Conservation (phyloP, 257 asterid genomes). For the Verbascum thapsus region DNA sequence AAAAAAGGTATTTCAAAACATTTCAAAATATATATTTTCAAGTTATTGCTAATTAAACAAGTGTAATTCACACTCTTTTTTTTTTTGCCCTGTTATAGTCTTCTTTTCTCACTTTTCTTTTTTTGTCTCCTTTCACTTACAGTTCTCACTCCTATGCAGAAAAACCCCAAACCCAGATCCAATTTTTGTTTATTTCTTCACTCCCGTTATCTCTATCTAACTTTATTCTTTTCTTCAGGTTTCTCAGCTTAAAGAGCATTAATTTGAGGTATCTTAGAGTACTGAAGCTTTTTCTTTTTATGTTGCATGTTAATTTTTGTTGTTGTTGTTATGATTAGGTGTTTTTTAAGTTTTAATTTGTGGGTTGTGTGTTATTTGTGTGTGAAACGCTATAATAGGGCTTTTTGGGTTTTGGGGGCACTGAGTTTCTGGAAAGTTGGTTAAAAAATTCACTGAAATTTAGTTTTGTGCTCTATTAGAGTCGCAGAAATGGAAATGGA, state of each 20-base stretch:
- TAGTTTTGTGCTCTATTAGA: conserved; percentile 13
- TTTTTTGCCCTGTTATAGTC: conserved; percentile 5
- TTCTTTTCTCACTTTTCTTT: conserved; percentile 27
- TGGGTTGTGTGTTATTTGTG: conserved; percentile 4
- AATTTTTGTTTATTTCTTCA: conserved; percentile 32
- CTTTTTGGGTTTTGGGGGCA: conserved; percentile 24
- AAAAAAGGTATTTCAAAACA: too few species aligned
- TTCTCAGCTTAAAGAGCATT: conserved; percentile 21
- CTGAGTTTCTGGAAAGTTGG: conserved; percentile 19
- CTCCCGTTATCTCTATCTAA: conserved; percentile 13
- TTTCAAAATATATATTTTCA: too few species aligned
- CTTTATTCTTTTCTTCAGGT: conserved; percentile 24
- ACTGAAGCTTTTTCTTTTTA: conserved; percentile 16
- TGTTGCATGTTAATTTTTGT: conserved; percentile 20
- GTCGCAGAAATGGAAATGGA: conserved; percentile 6
- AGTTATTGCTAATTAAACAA: conserved; percentile 22
- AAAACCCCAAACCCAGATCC: conserved; percentile 66
- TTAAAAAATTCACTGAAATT: background rate
- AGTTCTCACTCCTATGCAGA: conserved; percentile 36
- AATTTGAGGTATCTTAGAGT: conserved; percentile 26
- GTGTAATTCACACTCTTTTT: conserved; percentile 29
- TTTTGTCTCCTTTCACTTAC: conserved; percentile 14
- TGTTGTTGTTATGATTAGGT: conserved; percentile 10
- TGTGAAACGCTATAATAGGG: background rate
- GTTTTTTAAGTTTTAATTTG: conserved; percentile 2